Base-by-base conservation (phyloP, 306 rosid species). In the Malus sieversii region DNA sequence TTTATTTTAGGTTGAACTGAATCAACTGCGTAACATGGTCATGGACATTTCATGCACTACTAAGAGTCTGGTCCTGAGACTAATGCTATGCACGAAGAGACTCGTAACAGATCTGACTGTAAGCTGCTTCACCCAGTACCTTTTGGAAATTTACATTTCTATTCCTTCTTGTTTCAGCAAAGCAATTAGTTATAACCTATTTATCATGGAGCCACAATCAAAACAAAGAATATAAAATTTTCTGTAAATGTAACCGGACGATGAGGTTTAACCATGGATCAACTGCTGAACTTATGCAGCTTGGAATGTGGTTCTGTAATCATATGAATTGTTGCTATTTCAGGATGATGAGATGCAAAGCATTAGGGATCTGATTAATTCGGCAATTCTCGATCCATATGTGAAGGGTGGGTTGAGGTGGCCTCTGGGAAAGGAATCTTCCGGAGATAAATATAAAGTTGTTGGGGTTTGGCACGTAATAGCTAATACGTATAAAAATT, bases 381-480 rank as follows among this genome's bases (percentile, higher is more conserved):
- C 81, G 65, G 91, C 93, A 6, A 67, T 85, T 73, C 67, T 82
- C 20, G 89, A 89, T 82, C 48, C 82, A 53, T 72, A 80, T 70
- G 89, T 85, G 79, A 85, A 77, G 84, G 91, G 93, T 76, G 88
- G 93, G 59, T 82, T 89, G 85, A 87, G 88, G 78, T 89, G 93
- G 93, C 68, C 88, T 19, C 20, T 82, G 32, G 91, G 88, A n/a
- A 82, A 85, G 75, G 33, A 84, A 3, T 42, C 73, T 78, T 84
- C 79, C 38, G 84, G 86, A 51, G 79, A 74, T 66, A 75, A 83
- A 61, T 87, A 77, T 84, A 66, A 46, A 59, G 88, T 89, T 10
- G 62, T 77, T 71, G 84, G 84, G 71, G 82, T 72, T 42, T 78
- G 87, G 87, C 88, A 87, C 52, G 71, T 75, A 59, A 69, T 60